A percentile compares a stretch with the other conserved stretches of the same genome.
Conservation (phyloP, 83 land plant genomes). For the Picea abies region DNA sequence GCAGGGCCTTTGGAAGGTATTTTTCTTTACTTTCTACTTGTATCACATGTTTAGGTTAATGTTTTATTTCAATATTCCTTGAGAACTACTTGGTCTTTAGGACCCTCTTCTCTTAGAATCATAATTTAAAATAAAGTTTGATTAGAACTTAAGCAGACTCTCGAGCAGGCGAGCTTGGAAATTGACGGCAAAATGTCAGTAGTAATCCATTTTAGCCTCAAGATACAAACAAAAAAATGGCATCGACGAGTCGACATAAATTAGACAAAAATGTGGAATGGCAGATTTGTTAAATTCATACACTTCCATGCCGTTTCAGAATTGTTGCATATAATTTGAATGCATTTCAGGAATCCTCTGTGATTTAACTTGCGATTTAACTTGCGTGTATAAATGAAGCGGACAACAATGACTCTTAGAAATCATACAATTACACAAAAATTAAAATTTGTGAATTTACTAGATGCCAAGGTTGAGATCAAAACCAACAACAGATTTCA, state of each 20-base stretch:
- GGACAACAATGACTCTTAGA: background rate
- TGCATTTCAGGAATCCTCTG: background rate
- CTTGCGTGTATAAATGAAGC: background rate
- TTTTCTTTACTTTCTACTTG: background rate
- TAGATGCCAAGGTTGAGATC: background rate
- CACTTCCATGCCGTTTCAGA: background rate
- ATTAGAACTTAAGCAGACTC: background rate
- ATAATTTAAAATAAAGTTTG: background rate
- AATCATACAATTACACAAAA: background rate
- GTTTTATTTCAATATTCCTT: background rate
- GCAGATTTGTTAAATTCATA: background rate
- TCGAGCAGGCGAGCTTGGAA: too few relatives aligned
- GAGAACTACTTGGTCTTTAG: background rate
- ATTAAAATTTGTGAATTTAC: too few relatives aligned
- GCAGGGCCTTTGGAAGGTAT: conserved; percentile 99
- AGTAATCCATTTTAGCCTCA: background rate
- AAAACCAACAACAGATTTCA: background rate
- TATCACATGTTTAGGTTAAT: background rate
- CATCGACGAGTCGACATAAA: too few relatives aligned
- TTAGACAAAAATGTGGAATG: background rate
- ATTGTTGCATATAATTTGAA: background rate
- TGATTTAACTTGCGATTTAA: too few relatives aligned
- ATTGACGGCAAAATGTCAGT: background rate
- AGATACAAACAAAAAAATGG: too few relatives aligned
- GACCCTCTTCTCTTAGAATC: background rate